phyloP scores from a whole-genome alignment of 371 early-diverging fungal species.

The Parasitella parasitica region DNA sequence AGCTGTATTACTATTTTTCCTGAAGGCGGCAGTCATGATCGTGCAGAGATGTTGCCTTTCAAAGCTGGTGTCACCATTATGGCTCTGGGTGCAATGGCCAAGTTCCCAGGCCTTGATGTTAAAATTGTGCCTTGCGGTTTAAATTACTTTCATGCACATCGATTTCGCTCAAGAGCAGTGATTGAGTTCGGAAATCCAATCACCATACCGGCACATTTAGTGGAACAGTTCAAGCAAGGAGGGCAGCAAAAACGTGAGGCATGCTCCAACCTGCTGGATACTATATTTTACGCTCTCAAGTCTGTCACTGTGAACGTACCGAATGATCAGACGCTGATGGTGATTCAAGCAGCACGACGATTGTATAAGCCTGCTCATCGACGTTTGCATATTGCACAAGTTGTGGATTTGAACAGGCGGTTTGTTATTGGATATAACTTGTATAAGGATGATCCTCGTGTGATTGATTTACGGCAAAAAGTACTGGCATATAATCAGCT shows the following conservation, averaged over 20 bases:
- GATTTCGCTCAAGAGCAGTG: slow-evolving; percentile 94
- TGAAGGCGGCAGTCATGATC: slow-evolving; percentile 97
- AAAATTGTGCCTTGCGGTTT: slow-evolving; percentile 93
- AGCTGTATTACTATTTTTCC: slow-evolving; percentile 96
- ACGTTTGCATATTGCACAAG: slow-evolving; percentile 79
- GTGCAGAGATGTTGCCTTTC: slow-evolving; percentile 77
- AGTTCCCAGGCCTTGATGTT: slow-evolving; percentile 83
- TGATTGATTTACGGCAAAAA: slow-evolving; percentile 68
- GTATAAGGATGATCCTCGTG: slow-evolving; percentile 80
- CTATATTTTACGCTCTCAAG: slow-evolving; percentile 75
- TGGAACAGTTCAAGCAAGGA: slow-evolving; percentile 81
- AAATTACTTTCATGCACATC: slow-evolving; percentile 95
- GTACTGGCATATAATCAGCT: slow-evolving; percentile 87
- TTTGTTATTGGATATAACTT: slow-evolving; percentile 87
- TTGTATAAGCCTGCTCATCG: slow-evolving; percentile 87
- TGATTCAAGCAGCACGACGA: slow-evolving; percentile 93
- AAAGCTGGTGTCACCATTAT: slow-evolving; percentile 84
- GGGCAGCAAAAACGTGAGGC: slow-evolving; percentile 85
- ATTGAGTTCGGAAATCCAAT: slow-evolving; percentile 96
- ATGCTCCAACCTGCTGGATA: slow-evolving; percentile 75
- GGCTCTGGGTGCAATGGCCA: slow-evolving; percentile 94
- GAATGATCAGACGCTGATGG: slow-evolving; percentile 92
- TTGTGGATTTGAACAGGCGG: slow-evolving; percentile 87
- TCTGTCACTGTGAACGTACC: slow-evolving; percentile 91
- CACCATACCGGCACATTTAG: slow-evolving; percentile 72